Percentiles rank a stretch among this genome's conserved stretches.
Evolutionary conservation across 352 stramenopile species (phyloP).

Genomic region (Phytophthora ramorum): DNA sequence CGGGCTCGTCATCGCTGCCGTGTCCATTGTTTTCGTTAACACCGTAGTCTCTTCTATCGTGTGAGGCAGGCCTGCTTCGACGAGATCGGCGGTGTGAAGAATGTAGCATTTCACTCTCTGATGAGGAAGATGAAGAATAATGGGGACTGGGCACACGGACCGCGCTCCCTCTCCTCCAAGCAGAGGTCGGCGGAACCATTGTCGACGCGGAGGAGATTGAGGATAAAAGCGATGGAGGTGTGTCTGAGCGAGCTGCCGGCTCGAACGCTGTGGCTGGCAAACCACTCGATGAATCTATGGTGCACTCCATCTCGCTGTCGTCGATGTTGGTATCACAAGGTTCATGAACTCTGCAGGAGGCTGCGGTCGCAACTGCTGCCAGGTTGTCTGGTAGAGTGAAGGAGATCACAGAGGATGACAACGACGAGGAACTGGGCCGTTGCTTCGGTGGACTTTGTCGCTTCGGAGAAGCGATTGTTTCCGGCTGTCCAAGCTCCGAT

Average conservation of each 20-base stretch:
- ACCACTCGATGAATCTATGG: slow-evolving; percentile 27
- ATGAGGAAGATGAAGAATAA: slow-evolving; percentile 33
- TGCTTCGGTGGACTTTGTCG: neutral
- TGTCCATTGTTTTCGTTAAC: slow-evolving; percentile 19
- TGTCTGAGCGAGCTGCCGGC: slow-evolving; percentile 4
- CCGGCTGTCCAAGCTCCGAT: slow-evolving; percentile 21
- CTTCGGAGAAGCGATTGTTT: neutral
- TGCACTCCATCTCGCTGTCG: slow-evolving; percentile 28
- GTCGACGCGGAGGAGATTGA: slow-evolving; percentile 33
- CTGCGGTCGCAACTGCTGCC: slow-evolving; percentile 13
- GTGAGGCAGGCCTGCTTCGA: slow-evolving; percentile 4
- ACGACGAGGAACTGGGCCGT: slow-evolving; percentile 10
- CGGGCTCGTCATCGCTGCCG: slow-evolving; percentile 24
- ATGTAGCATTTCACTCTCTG: slow-evolving; percentile 21
- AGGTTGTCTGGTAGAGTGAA: slow-evolving; percentile 13
- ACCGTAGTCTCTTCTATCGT: neutral
- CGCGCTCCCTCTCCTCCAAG: slow-evolving; percentile 8
- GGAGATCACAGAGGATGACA: slow-evolving; percentile 22
- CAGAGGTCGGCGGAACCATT: slow-evolving; percentile 1
- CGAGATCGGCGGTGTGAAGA: slow-evolving; percentile 13
- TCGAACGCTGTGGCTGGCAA: slow-evolving; percentile 13
- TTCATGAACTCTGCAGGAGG: slow-evolving; percentile 17
- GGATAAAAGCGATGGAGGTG: slow-evolving; percentile 10
- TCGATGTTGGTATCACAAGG: slow-evolving; percentile 9
- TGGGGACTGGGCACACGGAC: slow-evolving; percentile 9